These are phyloP conservation scores for Saturnispora halmiae DNA, from an alignment of 805 yeast species.

Conservation along the genomic window DNA sequence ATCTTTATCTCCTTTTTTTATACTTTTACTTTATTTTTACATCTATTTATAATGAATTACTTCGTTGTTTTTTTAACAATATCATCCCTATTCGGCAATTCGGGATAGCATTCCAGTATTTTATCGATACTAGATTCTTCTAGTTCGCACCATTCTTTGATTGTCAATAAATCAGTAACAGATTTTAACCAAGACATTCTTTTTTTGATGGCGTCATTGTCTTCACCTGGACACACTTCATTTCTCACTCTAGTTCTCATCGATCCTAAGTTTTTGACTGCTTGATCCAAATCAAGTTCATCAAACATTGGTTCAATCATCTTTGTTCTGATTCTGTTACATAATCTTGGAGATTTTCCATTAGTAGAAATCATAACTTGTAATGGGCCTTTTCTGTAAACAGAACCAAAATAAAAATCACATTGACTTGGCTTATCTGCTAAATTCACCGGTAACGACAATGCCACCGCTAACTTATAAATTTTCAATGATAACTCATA, in stretches of 20 bases:
- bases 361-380: conserved; percentile 79
- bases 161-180: conserved; percentile 51
- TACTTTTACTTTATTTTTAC: conserved; percentile 1
- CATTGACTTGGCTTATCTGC: conserved; percentile 81
- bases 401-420: conserved; percentile 80
- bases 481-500: conserved; percentile 49
- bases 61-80: neutral
- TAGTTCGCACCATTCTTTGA: conserved; percentile 51
- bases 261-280: conserved; percentile 51
- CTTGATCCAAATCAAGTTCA: conserved; percentile 38
- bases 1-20: no score
- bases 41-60: neutral
- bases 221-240: conserved; percentile 36
- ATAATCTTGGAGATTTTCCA: conserved; percentile 72
- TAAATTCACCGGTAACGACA: conserved; percentile 57
- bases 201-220: conserved; percentile 38
- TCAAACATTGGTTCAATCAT: conserved; percentile 38
- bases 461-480: conserved; percentile 39
- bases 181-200: conserved; percentile 67
- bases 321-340: conserved; percentile 49
- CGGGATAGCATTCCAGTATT: conserved; percentile 42
- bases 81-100: conserved; percentile 29
- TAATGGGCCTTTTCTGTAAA: conserved; percentile 60
- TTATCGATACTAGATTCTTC: conserved; percentile 29
- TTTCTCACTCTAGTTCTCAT: conserved; percentile 43